Evolutionary conservation across 225 moss, liverwort and hornwort genomes (phyloP).

Genomic region (Ulota crispa): DNA sequence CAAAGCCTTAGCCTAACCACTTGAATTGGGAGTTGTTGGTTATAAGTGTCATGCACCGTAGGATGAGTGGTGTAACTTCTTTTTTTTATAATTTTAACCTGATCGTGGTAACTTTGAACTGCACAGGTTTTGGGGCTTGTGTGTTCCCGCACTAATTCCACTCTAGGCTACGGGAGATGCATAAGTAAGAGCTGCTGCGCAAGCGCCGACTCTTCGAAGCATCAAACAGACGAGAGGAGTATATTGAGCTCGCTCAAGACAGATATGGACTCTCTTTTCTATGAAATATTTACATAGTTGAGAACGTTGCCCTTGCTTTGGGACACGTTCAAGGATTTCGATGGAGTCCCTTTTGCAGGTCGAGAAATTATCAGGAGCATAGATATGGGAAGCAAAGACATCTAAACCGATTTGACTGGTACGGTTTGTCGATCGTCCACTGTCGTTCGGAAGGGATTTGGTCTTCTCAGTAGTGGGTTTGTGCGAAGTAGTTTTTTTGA

Average conservation of each 20-base stretch:
- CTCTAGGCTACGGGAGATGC: background rate
- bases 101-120: background rate
- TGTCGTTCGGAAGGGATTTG: background rate
- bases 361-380: background rate
- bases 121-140: slow-evolving; percentile 39
- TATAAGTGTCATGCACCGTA: no score
- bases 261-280: background rate
- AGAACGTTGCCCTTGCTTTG: background rate
- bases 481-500: background rate
- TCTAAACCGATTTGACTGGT: background rate
- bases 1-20: no score
- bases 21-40: no score
- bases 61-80: background rate
- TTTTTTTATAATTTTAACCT: background rate
- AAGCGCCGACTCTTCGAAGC: slow-evolving; percentile 34
- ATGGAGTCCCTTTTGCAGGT: slow-evolving; percentile 10
- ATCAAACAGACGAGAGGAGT: background rate
- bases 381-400: background rate
- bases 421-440: slow-evolving; percentile 4
- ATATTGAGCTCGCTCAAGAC: background rate
- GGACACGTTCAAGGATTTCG: slow-evolving; percentile 2
- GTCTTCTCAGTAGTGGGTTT: background rate
- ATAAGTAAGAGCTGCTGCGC: slow-evolving; percentile 32
- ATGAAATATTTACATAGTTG: background rate
- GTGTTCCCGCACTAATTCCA: slow-evolving; percentile 27